phyloP scores from a whole-genome alignment of 2,329 filamentous ascomycete species.

The Fusarium sp. region DNA sequence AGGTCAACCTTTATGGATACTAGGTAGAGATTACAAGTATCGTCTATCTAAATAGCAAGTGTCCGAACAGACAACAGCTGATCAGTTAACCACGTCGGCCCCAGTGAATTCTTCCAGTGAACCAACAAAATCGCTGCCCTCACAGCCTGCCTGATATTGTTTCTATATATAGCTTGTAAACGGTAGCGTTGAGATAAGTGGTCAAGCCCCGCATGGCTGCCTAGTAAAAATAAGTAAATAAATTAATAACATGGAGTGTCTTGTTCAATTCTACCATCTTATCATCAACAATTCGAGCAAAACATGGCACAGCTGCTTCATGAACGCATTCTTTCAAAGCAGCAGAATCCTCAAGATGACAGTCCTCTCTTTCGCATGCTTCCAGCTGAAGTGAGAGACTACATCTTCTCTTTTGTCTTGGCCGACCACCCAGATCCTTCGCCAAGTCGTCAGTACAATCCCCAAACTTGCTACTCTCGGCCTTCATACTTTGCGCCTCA shows the following conservation, averaged over 20 bases:
- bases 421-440: conserved; percentile 50
- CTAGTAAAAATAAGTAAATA: not conserved
- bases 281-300: not conserved
- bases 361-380: conserved; percentile 50
- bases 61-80: too few relatives aligned
- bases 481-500: conserved; percentile 53
- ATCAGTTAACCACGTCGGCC: not conserved
- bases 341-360: conserved; percentile 6
- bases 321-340: not conserved
- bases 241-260: not conserved
- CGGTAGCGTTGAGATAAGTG: too few relatives aligned
- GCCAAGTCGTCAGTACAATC: conserved; percentile 39
- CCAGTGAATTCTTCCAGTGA: not conserved
- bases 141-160: too few relatives aligned
- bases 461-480: conserved; percentile 50
- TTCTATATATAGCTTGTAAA: too few relatives aligned
- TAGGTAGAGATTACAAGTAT: conserved; percentile 18
- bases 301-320: not conserved
- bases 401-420: conserved; percentile 56
- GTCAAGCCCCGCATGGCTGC: conserved; percentile 23
- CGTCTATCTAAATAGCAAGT: not conserved
- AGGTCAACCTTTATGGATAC: conserved; percentile 52
- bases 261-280: not conserved
- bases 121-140: not conserved
- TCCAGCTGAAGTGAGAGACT: conserved; percentile 59